These are phyloP conservation scores for Clarireedia sp. DNA, from an alignment of 2,329 filamentous ascomycete species.

Conservation along the genomic window DNA sequence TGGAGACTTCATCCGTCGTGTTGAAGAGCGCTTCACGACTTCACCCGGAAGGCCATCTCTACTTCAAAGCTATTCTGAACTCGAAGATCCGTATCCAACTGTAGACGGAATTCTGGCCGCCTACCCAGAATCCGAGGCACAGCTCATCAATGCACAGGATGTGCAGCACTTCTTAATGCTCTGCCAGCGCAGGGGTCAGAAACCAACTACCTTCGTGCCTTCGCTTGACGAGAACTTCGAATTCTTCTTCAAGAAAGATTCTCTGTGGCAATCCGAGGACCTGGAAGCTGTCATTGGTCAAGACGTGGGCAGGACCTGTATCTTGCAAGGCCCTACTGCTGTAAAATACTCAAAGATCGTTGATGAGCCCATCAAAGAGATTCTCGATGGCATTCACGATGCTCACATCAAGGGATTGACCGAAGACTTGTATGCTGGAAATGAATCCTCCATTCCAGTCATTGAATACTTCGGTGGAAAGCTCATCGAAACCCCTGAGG, in stretches of 20 bases:
- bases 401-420: conserved; percentile 76
- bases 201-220: conserved; percentile 94
- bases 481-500: conserved; percentile 61
- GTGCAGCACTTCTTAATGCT: conserved; percentile 94
- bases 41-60: conserved; percentile 64
- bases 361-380: conserved; percentile 91
- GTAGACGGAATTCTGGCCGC: conserved; percentile 71
- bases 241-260: conserved; percentile 99
- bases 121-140: conserved; percentile 79
- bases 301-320: conserved; percentile 92
- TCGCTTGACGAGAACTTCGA: conserved; percentile 96
- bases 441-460: conserved; percentile 67
- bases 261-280: conserved; percentile 97
- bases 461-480: conserved; percentile 96
- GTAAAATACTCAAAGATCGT: conserved; percentile 82
- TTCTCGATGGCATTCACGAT: conserved; percentile 83
- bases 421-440: conserved; percentile 68
- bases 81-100: conserved; percentile 71
- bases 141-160: conserved; percentile 97
- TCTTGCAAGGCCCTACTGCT: conserved; percentile 89
- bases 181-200: conserved; percentile 85
- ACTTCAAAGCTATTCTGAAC: conserved; percentile 83
- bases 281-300: conserved; percentile 91
- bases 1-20: conserved; percentile 90
- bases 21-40: conserved; percentile 93